phyloP scores from a whole-genome alignment of 371 early-diverging fungal genomes.

The Lichtheimia ornata region DNA sequence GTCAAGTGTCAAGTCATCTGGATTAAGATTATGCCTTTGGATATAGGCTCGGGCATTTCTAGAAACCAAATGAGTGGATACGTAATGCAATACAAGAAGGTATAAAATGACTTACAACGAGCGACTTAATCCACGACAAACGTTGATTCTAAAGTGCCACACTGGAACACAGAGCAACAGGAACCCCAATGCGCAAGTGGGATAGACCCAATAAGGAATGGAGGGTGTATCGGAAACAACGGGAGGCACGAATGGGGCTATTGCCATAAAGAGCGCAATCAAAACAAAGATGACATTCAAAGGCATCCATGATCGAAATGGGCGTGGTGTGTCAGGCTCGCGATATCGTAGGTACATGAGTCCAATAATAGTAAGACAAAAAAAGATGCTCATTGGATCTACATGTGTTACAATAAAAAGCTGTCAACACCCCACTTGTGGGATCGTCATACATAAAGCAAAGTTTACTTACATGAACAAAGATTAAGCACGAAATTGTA shows the following conservation, averaged over 20 bases:
- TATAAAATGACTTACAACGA: neutral
- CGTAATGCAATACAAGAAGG: neutral
- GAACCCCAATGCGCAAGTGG: neutral
- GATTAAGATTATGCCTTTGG: neutral
- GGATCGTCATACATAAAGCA: neutral
- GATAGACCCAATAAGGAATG: slow-evolving; percentile 1
- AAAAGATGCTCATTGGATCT: neutral
- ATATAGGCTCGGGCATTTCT: neutral
- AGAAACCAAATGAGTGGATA: neutral
- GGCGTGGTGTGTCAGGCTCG: neutral
- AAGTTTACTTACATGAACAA: neutral
- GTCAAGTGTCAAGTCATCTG: neutral
- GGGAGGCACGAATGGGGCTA: neutral
- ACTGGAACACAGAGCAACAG: neutral
- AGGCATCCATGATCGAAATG: slow-evolving; percentile 1
- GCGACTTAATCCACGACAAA: neutral
- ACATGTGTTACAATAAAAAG: neutral
- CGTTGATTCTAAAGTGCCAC: slow-evolving; percentile 1
- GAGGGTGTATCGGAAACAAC: neutral
- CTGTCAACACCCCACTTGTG: neutral
- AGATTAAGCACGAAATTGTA: neutral
- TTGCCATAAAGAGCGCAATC: neutral
- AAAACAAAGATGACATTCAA: neutral
- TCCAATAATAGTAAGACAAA: neutral
- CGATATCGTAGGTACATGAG: neutral